A percentile compares a stretch with the other conserved stretches of the same genome.
These are phyloP conservation scores for Salinomyces thailandicus DNA, from an alignment of 2,329 filamentous ascomycete species.

Conservation along the genomic window DNA sequence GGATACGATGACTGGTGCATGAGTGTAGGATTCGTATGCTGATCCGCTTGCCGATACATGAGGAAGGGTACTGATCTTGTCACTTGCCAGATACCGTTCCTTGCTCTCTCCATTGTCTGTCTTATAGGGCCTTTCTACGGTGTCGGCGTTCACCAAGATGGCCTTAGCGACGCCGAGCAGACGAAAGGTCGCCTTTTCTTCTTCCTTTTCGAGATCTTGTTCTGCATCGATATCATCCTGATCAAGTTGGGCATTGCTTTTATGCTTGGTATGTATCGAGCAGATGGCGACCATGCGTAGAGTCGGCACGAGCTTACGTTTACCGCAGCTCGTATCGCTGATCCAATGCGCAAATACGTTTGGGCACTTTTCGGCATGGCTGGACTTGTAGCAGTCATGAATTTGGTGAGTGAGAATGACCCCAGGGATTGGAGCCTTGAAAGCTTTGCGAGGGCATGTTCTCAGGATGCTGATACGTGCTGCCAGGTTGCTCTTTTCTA, in stretches of 20 bases:
- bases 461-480: too few species aligned
- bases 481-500: constrained; percentile 22
- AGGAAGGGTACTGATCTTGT: neutral
- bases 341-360: constrained; percentile 18
- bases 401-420: too few species aligned
- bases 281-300: too few species aligned
- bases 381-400: constrained; percentile 20
- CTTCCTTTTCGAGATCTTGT: constrained; percentile 30
- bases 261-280: constrained; percentile 19
- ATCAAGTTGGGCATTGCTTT: constrained; percentile 30
- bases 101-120: constrained; percentile 20
- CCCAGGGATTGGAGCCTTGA: too few species aligned
- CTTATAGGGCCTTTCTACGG: constrained; percentile 24
- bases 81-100: constrained; percentile 15
- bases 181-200: constrained; percentile 24
- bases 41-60: neutral
- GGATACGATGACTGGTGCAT: constrained; percentile 26
- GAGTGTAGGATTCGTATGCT: constrained; percentile 4
- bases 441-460: too few species aligned
- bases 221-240: constrained; percentile 27
- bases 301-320: too few species aligned
- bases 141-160: constrained; percentile 22
- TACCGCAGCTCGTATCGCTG: constrained; percentile 23
- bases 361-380: constrained; percentile 23
- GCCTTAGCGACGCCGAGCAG: constrained; percentile 10